Evolutionary conservation across 306 rosid genomes (phyloP), one percentile per base, ranked within the genome.

Genomic region (Pyrus bretschneideri): DNA sequence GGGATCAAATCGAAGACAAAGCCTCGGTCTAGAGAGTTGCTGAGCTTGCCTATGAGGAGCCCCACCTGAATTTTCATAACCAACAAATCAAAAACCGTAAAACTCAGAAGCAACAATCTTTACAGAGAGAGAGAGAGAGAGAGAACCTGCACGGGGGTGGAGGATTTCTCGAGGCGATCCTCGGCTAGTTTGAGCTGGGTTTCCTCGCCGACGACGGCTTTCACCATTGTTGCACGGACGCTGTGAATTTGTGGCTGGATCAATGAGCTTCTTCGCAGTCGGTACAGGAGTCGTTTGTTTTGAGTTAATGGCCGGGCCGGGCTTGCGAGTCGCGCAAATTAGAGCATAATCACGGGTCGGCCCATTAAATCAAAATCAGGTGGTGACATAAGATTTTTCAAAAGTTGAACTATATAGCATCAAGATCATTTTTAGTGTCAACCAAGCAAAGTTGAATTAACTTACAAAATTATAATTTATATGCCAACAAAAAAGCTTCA

Each of bases 171-270:
- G 81, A 92, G 97, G 62, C 96, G 97, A 84, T 85, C 92, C 70
- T 95, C 97, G 35, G 81, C 70, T 57, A 82, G 71, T 69, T 85
- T 88, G 79, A 95, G 90, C 46, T 81, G 96, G 23, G 87, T 60
- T 85, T 95, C 98, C 77, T 95, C 98, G 84, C 96, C 97, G 13
- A 90, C 80, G 44, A 90, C 96, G 62, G 83, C 87, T 82, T 90
- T 95, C 97, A 91, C 98, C 98, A 95, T 95, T 64, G 62, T 62
- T 73, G 68, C 17, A 38, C 52, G 31, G 71, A 38, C 9, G 33
- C 42, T 15, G 11, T 12, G 67, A 23, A 14, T 61, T 25, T 61
- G 21, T 25, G 38, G 67, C 27, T 14, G 9, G n/a, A 29, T 29
- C 38, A 31, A 22, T 22, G 38, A 27, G 9, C 66, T 60, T 25